A percentile compares a stretch with the other conserved stretches of the same genome.
Evolutionary conservation across 1,284 basidiomycete species (phyloP).

Genomic region (Thecaphora thlaspeos): DNA sequence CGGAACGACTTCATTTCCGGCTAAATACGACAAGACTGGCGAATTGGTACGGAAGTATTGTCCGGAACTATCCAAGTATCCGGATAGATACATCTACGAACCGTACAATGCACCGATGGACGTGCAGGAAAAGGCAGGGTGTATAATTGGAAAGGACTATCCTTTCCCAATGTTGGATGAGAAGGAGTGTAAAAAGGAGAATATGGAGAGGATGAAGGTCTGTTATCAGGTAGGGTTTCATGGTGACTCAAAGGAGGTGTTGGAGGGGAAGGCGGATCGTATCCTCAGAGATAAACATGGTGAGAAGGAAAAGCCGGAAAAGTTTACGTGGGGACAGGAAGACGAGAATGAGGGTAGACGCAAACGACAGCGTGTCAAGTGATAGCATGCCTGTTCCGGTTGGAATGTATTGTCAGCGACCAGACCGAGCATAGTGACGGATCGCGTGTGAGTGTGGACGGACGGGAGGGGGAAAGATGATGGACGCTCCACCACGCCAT

Average conservation of each 20-base stretch:
- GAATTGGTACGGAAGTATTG: conserved; percentile 61
- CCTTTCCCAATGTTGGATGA: conserved; percentile 48
- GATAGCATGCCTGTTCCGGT: too few relatives aligned
- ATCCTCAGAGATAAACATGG: conserved; percentile 44
- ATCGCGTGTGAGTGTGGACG: too few relatives aligned
- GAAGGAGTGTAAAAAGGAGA: conserved; percentile 42
- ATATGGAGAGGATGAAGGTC: conserved; percentile 36
- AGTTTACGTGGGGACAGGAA: conserved; percentile 28
- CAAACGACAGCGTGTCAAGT: too few relatives aligned
- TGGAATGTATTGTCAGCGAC: too few relatives aligned
- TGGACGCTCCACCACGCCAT: too few relatives aligned
- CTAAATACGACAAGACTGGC: conserved; percentile 61
- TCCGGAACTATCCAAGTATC: conserved; percentile 53
- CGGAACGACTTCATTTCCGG: conserved; percentile 60
- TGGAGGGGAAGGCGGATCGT: conserved; percentile 41
- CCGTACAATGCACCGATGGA: conserved; percentile 42
- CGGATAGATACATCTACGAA: conserved; percentile 51
- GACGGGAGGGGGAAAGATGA: too few relatives aligned
- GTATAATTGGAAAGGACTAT: conserved; percentile 50
- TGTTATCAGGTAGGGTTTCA: conserved; percentile 35
- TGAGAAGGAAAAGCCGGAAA: conserved; percentile 16
- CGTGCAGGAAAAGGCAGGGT: conserved; percentile 43
- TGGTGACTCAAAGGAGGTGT: conserved; percentile 40
- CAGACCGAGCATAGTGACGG: too few relatives aligned
- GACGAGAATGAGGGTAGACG: too few relatives aligned